Base-by-base conservation (phyloP, 116 monocot genomes). In the Posidonia oceanica region DNA sequence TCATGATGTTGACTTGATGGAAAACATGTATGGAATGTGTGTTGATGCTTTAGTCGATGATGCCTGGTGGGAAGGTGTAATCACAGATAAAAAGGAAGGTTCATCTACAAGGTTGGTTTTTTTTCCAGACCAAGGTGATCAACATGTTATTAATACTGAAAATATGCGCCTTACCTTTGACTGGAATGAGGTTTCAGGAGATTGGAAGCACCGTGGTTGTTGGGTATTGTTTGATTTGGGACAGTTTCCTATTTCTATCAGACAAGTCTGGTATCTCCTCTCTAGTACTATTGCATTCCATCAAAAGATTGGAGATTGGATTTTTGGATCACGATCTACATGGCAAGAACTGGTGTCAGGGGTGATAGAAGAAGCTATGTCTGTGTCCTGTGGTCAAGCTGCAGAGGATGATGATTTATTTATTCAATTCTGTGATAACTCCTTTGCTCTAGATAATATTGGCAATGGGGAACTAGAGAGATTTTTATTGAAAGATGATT, bases 11-110 rank as follows among this genome's bases (percentile, higher is more conserved):
- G 36, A 64, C 15, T 41, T 40, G 52, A 52, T 52, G 12, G 73
- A 72, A 14, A 56, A 84, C 40, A 71, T 38, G 23, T 88, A 86
- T 68, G 88, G 88, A 15, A 54, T 80, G 14, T 92, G 92, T 73
- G 86, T 92, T 59, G 88, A 92, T 84, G 92, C 80, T 17, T 77
- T 76, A n/a, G 52, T 88, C 29, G 38, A 86, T 64, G 75, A 79
- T 72, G 83, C 78, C 14, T 88, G 86, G 86, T 92, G 88, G 86
- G 92, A 92, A 78, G 92, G 92, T 20, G 86, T 88, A 0, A 67
- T 88, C 5, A 76, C 88, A 62, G 88, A 92, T 71, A 66, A 60
- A n/a, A 14, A 58, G 0, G 76, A 82, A 36, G 69, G 71, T 55
- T 75, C 74, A 2, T 5, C 42, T 3, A 61, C 70, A 40, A 82